These are phyloP conservation scores for Endoconidiophora laricicola DNA, from an alignment of 2,329 filamentous ascomycete genomes.

Conservation along the genomic window DNA sequence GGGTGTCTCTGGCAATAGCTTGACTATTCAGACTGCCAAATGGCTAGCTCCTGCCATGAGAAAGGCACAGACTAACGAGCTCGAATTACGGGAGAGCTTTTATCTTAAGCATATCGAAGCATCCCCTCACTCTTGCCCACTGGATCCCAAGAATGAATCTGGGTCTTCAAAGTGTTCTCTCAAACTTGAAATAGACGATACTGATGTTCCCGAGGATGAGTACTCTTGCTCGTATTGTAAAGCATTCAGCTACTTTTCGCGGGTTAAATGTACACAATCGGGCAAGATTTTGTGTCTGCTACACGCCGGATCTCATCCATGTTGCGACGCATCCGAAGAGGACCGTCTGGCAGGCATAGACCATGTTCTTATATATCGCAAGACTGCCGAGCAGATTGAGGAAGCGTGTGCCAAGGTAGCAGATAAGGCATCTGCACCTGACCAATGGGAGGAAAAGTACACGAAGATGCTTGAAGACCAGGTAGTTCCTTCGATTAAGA, in stretches of 20 bases:
- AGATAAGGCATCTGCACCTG: conserved; percentile 73
- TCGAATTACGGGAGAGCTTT: conserved; percentile 51
- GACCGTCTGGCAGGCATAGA: conserved; percentile 52
- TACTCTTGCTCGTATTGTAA: conserved; percentile 90
- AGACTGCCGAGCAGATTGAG: conserved; percentile 53
- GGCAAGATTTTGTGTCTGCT: conserved; percentile 69
- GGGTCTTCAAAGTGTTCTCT: conserved; percentile 35
- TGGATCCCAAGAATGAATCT: conserved; percentile 21
- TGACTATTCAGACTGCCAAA: conserved; percentile 76
- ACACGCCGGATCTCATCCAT: conserved; percentile 66
- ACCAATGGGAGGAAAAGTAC: conserved; percentile 81
- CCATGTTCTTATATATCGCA: conserved; percentile 64
- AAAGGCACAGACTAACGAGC: conserved; percentile 59
- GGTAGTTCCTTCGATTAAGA: conserved; percentile 69
- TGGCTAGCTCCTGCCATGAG: conserved; percentile 84
- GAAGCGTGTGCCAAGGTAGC: conserved; percentile 56
- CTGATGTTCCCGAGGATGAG: conserved; percentile 74
- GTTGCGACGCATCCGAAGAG: conserved; percentile 52
- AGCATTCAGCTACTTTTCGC: conserved; percentile 75
- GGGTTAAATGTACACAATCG: conserved; percentile 69
- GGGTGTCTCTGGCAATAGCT: conserved; percentile 44
- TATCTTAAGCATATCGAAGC: conserved; percentile 43
- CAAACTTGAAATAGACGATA: conserved; percentile 47
- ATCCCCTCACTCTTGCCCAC: conserved; percentile 35
- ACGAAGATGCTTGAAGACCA: conserved; percentile 71